These are phyloP conservation scores for Wickerhamiella nectarea DNA, from an alignment of 805 yeast genomes.

Conservation along the genomic window DNA sequence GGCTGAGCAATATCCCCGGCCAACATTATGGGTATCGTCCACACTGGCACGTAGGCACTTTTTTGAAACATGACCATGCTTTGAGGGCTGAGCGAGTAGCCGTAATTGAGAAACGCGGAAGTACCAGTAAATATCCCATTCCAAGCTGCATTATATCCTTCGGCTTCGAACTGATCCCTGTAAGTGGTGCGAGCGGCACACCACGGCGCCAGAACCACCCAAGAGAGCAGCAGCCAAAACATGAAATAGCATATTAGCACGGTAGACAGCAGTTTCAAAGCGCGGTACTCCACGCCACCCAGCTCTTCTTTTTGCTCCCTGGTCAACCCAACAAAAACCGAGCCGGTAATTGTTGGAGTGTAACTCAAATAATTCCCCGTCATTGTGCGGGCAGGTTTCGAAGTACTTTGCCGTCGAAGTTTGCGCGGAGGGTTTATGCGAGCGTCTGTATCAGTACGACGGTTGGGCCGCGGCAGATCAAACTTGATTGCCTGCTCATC, in stretches of 20 bases:
- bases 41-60: constrained; percentile 51
- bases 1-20: constrained; percentile 97
- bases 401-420: neutral
- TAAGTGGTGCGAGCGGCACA: constrained; percentile 20
- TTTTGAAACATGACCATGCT: constrained; percentile 58
- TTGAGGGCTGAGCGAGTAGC: constrained; percentile 66
- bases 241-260: constrained; percentile 49
- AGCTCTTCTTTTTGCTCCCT: constrained; percentile 81
- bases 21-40: constrained; percentile 57
- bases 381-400: constrained; percentile 18
- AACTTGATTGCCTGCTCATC: constrained; percentile 4
- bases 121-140: constrained; percentile 82
- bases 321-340: constrained; percentile 71
- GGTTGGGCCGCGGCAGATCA: constrained; percentile 1
- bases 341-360: constrained; percentile 84
- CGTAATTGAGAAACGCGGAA: constrained; percentile 75
- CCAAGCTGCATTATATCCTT: constrained; percentile 71
- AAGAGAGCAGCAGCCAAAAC: constrained; percentile 58
- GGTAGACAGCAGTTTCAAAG: constrained; percentile 56
- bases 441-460: neutral
- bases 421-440: neutral
- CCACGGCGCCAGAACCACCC: constrained; percentile 39
- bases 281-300: constrained; percentile 95
- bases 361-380: constrained; percentile 56
- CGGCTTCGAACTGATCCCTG: constrained; percentile 28